A percentile compares a stretch with the other conserved stretches of the same genome.
These are phyloP conservation scores for Pezicula rhizophila DNA, from an alignment of 2,329 filamentous ascomycete genomes.

Conservation along the genomic window DNA sequence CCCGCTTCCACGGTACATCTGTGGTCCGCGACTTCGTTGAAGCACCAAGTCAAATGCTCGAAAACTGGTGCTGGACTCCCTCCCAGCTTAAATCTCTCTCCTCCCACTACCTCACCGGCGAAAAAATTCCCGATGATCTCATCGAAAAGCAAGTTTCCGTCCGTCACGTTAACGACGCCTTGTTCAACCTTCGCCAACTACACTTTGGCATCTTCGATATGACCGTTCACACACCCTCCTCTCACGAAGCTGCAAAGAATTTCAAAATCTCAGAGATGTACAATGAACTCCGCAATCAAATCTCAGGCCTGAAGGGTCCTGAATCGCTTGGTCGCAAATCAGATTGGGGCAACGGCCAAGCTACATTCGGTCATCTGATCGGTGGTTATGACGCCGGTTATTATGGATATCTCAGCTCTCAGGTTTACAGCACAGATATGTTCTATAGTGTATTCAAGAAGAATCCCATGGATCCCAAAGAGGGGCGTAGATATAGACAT, in stretches of 20 bases:
- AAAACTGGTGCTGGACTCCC: conserved; percentile 71
- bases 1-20: conserved; percentile 62
- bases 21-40: conserved; percentile 66
- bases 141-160: conserved; percentile 69
- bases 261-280: conserved; percentile 62
- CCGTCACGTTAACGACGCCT: conserved; percentile 74
- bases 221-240: conserved; percentile 66
- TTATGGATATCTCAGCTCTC: conserved; percentile 68
- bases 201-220: conserved; percentile 82
- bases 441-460: conserved; percentile 75
- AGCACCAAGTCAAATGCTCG: conserved; percentile 67
- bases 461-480: conserved; percentile 69
- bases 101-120: conserved; percentile 64
- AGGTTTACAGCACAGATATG: conserved; percentile 83
- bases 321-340: conserved; percentile 51
- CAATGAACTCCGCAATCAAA: conserved; percentile 67
- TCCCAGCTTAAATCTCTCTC: conserved; percentile 61
- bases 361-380: conserved; percentile 76
- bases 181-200: conserved; percentile 72
- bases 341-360: conserved; percentile 70
- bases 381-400: conserved; percentile 83
- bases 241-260: conserved; percentile 61
- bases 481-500: conserved; percentile 71
- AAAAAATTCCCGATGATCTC: conserved; percentile 68
- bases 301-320: conserved; percentile 68